A percentile compares a stretch with the other conserved stretches of the same genome.
Evolutionary conservation across 75 land plant species (phyloP).

Genomic region (Picea sitchensis): DNA sequence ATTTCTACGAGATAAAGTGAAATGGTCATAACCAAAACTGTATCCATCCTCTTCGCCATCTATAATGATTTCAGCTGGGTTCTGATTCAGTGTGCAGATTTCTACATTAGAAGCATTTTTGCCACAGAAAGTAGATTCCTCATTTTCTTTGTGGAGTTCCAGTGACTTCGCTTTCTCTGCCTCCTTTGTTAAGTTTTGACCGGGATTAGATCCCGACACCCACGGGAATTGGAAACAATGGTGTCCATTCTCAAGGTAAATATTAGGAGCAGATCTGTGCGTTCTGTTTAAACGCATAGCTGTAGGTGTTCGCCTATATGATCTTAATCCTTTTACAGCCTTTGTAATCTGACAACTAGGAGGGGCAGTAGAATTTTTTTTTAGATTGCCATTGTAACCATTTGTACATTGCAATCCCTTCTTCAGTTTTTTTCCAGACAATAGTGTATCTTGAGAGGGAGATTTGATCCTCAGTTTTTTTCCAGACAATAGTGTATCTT

Average conservation of each 20-base stretch:
- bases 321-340: background rate
- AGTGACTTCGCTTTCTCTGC: background rate
- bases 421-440: background rate
- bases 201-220: background rate
- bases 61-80: slow-evolving; percentile 12
- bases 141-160: background rate
- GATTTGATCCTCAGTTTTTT: background rate
- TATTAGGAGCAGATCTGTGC: background rate
- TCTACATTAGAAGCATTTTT: background rate
- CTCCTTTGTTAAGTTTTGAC: background rate
- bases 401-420: background rate
- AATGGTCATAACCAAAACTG: background rate
- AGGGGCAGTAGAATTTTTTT: background rate
- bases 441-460: background rate
- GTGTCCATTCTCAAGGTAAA: background rate
- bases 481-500: background rate
- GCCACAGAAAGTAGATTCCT: background rate
- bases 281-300: background rate
- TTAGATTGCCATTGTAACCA: background rate
- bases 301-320: background rate
- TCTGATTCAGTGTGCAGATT: slow-evolving; percentile 8
- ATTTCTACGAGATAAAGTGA: background rate
- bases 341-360: background rate
- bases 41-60: background rate
- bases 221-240: background rate